Percentiles rank a stretch among this genome's conserved stretches.
Conservation (phyloP, 1,139 yeast genomes). For the Meyerozyma guilliermondii region DNA sequence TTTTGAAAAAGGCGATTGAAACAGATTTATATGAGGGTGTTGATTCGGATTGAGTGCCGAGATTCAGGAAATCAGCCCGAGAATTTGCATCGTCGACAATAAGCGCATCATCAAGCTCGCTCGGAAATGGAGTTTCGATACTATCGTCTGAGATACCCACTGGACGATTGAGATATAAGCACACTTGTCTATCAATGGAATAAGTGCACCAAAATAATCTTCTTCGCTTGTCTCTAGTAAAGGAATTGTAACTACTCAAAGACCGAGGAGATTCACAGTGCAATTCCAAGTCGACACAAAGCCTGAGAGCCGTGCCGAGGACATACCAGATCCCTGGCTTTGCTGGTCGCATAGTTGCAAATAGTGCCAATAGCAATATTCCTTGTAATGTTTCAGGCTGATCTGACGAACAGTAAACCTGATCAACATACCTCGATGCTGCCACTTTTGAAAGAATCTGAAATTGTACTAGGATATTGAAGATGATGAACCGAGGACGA, state of each 20-base stretch:
- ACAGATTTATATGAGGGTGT: conserved; percentile 55
- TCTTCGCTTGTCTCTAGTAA: conserved; percentile 63
- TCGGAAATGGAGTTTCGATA: conserved; percentile 62
- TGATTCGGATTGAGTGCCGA: conserved; percentile 12
- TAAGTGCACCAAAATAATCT: conserved; percentile 88
- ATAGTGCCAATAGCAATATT: conserved; percentile 58
- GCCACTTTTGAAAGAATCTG: conserved; percentile 71
- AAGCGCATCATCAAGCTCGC: conserved; percentile 66
- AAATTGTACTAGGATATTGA: conserved; percentile 60
- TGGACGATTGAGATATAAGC: conserved; percentile 69
- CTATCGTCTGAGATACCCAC: conserved; percentile 72
- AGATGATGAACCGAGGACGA: conserved; percentile 73
- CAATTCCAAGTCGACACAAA: conserved; percentile 78
- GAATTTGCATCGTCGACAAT: conserved; percentile 34
- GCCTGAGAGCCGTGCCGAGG: conserved; percentile 71
- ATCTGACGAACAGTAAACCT: conserved; percentile 54
- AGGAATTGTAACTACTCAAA: conserved; percentile 39
- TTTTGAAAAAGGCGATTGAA: conserved; percentile 58
- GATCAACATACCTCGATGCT: conserved; percentile 58
- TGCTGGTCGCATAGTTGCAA: conserved; percentile 70
- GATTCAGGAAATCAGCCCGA: conserved; percentile 17
- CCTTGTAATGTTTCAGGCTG: conserved; percentile 72
- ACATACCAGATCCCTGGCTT: conserved; percentile 93
- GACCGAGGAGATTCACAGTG: conserved; percentile 50
- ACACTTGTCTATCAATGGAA: conserved; percentile 73